Evolutionary conservation across 306 rosid genomes (phyloP), one percentile per base, ranked within the genome.

Genomic region (Cucurbita maxima): DNA sequence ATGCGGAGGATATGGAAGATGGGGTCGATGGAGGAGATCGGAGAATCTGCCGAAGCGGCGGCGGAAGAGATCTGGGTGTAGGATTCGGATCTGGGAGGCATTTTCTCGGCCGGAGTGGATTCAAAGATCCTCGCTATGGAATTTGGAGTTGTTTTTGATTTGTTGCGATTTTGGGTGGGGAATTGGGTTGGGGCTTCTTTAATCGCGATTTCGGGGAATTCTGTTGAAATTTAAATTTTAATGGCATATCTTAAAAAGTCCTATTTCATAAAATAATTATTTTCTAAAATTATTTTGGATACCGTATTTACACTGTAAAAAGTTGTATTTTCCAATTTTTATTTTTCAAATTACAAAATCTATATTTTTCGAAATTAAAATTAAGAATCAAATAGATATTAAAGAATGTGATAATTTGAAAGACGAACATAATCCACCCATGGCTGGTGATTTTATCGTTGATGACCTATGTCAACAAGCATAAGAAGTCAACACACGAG

Each of bases 21-120:
- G 37, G 90, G 90, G 47, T 86, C 85, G 13, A 82, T 38, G 64
- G 88, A 77, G 71, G 53, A 54, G 68, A 77, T 48, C 1, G 74
- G 30, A 8, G 59, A 34, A 25, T 76, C 84, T 0, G 59, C 58
- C 53, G 63, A 22, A 30, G 48, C 71, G 30, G 77, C 5, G 58
- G 68, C 19, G 6, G 78, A 12, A 11, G 79, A 54, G 75, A 79
- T 44, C 16, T 34, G 71, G 16, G 77, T 0, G n/a, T 53, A 79
- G 51, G 79, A 16, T 9, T 83, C 84, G 19, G 86, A 72, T 86
- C 80, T 86, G 13, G 84, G 79, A 10, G 78, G 79, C 90, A 86
- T 83, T 68, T 70, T 18, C 7, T 10, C 37, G 36, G 73, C 6
- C 14, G 66, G 44, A 73, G 7, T 11, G 38, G 64, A 40, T 10